phyloP scores from a whole-genome alignment of 163 green algal species.

The Prototheca cutis region DNA sequence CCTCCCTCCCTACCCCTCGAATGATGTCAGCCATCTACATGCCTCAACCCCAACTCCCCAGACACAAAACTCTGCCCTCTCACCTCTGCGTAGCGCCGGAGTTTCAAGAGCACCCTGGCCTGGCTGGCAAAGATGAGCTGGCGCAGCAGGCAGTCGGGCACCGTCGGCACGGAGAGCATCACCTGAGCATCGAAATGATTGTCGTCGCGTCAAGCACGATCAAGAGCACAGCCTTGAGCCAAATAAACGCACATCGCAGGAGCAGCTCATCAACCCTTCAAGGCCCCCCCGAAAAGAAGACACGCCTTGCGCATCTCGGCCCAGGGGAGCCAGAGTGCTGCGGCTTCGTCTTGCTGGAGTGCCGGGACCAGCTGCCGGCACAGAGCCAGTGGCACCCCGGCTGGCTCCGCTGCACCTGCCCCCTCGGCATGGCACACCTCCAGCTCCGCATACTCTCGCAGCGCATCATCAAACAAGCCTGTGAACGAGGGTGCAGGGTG shows the following conservation, averaged over 20 bases:
- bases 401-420: slow-evolving; percentile 2
- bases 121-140: slow-evolving; percentile 70
- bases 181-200: too few relatives aligned
- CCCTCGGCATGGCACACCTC: slow-evolving; percentile 51
- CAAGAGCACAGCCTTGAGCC: not conserved
- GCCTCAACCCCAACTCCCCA: too few relatives aligned
- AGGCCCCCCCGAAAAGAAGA: too few relatives aligned
- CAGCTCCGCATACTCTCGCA: slow-evolving; percentile 60
- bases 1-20: too few relatives aligned
- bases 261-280: too few relatives aligned
- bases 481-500: not conserved
- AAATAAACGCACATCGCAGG: not conserved
- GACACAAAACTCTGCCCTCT: not conserved
- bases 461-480: slow-evolving; percentile 40
- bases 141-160: slow-evolving; percentile 49
- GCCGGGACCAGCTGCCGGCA: slow-evolving; percentile 12
- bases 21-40: too few relatives aligned
- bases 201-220: slow-evolving; percentile 20
- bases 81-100: slow-evolving; percentile 32
- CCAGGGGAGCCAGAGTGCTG: slow-evolving; percentile 45
- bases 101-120: slow-evolving; percentile 37
- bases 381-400: not conserved
- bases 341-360: slow-evolving; percentile 37
- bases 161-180: slow-evolving; percentile 29
- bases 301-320: slow-evolving; percentile 7